Percentiles rank a stretch among this genome's conserved stretches.
phyloP scores from a whole-genome alignment of 2,329 filamentous ascomycete species.

The Zopfia rhizophila region DNA sequence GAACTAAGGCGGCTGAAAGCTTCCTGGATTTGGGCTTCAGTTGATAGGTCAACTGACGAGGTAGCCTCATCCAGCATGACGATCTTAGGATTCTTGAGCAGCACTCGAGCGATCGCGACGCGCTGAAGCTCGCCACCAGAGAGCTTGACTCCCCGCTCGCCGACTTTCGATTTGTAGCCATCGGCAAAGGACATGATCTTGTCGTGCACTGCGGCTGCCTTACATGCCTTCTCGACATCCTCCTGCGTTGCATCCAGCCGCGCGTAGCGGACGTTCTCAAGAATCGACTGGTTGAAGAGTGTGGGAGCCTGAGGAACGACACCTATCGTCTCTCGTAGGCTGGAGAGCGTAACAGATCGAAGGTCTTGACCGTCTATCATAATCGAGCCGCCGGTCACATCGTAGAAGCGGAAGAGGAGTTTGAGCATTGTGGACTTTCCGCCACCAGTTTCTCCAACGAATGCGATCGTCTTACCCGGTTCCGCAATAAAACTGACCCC shows the following conservation, averaged over 20 bases:
- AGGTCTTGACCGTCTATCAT: slow-evolving; percentile 69
- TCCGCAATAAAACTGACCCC: slow-evolving; percentile 61
- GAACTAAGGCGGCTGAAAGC: slow-evolving; percentile 68
- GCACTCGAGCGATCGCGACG: slow-evolving; percentile 75
- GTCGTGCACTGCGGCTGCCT: slow-evolving; percentile 71
- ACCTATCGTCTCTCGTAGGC: slow-evolving; percentile 68
- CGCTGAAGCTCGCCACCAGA: slow-evolving; percentile 75
- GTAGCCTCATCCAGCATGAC: slow-evolving; percentile 90
- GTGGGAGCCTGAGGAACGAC: slow-evolving; percentile 73
- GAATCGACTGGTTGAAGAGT: slow-evolving; percentile 72
- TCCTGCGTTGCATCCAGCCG: slow-evolving; percentile 69
- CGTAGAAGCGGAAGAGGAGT: slow-evolving; percentile 70
- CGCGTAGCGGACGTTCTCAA: slow-evolving; percentile 73
- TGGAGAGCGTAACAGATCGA: slow-evolving; percentile 66
- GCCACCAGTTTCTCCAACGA: slow-evolving; percentile 71
- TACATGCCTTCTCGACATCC: slow-evolving; percentile 70
- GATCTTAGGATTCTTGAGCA: slow-evolving; percentile 83
- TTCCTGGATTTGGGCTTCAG: slow-evolving; percentile 73
- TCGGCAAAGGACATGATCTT: slow-evolving; percentile 68
- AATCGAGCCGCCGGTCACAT: slow-evolving; percentile 65
- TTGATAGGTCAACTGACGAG: slow-evolving; percentile 82
- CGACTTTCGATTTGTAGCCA: slow-evolving; percentile 52
- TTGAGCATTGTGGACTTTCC: slow-evolving; percentile 72
- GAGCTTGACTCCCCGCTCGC: slow-evolving; percentile 57
- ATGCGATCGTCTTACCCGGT: slow-evolving; percentile 66